These are phyloP conservation scores for Bifiguratus adelaidae DNA, from an alignment of 192 early-diverging fungal genomes.

Conservation along the genomic window DNA sequence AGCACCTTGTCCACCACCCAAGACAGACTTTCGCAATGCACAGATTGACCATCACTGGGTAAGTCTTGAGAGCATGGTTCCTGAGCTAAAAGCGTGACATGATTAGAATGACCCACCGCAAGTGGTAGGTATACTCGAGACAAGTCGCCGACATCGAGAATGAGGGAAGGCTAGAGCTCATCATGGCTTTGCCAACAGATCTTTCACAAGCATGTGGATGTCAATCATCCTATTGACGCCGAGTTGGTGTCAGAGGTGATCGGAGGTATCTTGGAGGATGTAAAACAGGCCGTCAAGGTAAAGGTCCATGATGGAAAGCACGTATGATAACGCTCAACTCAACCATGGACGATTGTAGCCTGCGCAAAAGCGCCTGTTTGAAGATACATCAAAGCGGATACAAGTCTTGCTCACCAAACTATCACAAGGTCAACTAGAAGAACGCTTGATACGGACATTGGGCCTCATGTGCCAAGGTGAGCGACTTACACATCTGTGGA, in stretches of 20 bases:
- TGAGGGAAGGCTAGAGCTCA: background rate
- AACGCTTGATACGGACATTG: constrained; percentile 9
- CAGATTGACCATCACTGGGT: constrained; percentile 36
- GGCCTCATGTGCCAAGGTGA: constrained; percentile 25
- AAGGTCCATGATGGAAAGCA: background rate
- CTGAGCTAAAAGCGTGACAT: background rate
- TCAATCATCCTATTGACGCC: constrained; percentile 1
- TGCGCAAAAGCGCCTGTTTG: constrained; percentile 25
- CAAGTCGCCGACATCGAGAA: background rate
- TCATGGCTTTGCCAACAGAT: constrained; percentile 11
- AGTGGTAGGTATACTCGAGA: background rate
- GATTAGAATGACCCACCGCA: background rate
- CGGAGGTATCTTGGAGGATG: background rate
- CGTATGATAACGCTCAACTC: background rate
- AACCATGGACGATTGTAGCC: constrained; percentile 1
- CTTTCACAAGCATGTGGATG: constrained; percentile 9
- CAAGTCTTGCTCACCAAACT: constrained; percentile 18
- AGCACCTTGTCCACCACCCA: too few species aligned
- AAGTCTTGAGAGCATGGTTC: background rate
- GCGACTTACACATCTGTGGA: background rate
- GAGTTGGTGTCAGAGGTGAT: background rate
- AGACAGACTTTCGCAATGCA: constrained; percentile 27
- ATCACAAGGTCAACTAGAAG: constrained; percentile 18
- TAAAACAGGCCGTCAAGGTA: background rate
- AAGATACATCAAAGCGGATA: constrained; percentile 23